Evolutionary conservation across 139 green algal genomes (phyloP).

Genomic region (Yamagishiella unicocca): DNA sequence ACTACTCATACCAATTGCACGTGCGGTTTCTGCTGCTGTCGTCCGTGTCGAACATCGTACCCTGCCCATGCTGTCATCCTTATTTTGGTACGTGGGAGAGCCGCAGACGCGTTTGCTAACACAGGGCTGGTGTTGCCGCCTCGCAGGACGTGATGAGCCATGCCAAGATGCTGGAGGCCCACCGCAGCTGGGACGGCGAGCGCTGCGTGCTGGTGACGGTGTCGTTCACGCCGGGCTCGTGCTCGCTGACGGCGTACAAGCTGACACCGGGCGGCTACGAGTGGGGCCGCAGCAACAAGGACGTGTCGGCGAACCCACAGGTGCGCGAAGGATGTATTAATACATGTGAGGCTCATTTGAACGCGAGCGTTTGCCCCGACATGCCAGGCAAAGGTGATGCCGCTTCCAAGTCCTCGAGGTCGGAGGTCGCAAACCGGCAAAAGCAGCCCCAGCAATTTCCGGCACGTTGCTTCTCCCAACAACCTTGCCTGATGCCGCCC

Average conservation of each 20-base stretch:
- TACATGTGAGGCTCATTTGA: no score
- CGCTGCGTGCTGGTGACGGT: slow-evolving; percentile 93
- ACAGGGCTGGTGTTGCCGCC: no score
- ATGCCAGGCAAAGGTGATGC: no score
- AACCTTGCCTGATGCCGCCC: no score
- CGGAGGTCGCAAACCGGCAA: no score
- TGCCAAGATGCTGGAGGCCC: slow-evolving; percentile 94
- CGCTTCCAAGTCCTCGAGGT: no score
- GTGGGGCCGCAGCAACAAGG: slow-evolving; percentile 92
- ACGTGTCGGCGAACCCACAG: slow-evolving; percentile 83
- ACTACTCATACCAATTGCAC: no score
- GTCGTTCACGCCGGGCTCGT: slow-evolving; percentile 97
- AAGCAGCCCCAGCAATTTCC: not conserved
- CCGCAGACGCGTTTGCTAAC: no score
- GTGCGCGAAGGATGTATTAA: slow-evolving; percentile 40
- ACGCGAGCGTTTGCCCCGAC: no score
- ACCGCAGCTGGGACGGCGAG: slow-evolving; percentile 98
- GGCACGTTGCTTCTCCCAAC: not conserved
- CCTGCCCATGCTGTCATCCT: no score
- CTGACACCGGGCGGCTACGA: slow-evolving; percentile 94
- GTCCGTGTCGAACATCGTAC: not conserved
- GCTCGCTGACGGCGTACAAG: slow-evolving; percentile 97
- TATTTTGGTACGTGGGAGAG: no score
- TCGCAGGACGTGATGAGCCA: slow-evolving; percentile 91
- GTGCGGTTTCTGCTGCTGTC: not conserved